Evolutionary conservation across 805 yeast genomes (phyloP).

Genomic region (Metschnikowia amazonensis): DNA sequence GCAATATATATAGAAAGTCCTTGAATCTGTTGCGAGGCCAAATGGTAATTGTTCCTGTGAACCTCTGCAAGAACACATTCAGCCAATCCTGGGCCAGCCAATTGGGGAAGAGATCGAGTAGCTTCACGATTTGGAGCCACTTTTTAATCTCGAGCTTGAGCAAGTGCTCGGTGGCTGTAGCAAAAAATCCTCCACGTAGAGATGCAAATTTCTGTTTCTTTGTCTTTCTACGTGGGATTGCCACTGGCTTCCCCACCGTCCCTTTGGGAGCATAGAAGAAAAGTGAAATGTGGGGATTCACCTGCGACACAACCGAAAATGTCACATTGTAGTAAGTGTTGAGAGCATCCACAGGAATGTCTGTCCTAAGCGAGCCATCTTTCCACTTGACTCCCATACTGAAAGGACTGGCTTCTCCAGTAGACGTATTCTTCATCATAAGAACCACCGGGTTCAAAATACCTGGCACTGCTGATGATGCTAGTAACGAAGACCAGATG

Average conservation of each 20-base stretch:
- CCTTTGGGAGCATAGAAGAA: conserved; percentile 79
- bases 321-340: conserved; percentile 74
- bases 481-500: conserved; percentile 74
- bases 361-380: conserved; percentile 77
- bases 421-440: conserved; percentile 56
- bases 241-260: conserved; percentile 74
- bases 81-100: conserved; percentile 78
- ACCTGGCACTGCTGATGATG: conserved; percentile 82
- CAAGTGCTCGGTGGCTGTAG: conserved; percentile 67
- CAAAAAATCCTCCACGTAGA: conserved; percentile 73
- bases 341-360: conserved; percentile 69
- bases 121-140: conserved; percentile 66
- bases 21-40: conserved; percentile 63
- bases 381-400: conserved; percentile 73
- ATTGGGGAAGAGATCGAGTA: conserved; percentile 64
- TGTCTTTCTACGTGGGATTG: conserved; percentile 45
- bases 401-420: conserved; percentile 52
- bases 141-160: conserved; percentile 71
- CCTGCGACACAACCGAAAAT: conserved; percentile 75
- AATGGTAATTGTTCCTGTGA: conserved; percentile 71
- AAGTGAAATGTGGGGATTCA: conserved; percentile 74
- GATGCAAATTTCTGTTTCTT: conserved; percentile 31
- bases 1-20: conserved; percentile 61
- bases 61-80: conserved; percentile 66
- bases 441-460: conserved; percentile 74